Evolutionary conservation across 345 rosid genomes (phyloP), one percentile per base, ranked within the genome.

Genomic region (Sisymbrium irio): DNA sequence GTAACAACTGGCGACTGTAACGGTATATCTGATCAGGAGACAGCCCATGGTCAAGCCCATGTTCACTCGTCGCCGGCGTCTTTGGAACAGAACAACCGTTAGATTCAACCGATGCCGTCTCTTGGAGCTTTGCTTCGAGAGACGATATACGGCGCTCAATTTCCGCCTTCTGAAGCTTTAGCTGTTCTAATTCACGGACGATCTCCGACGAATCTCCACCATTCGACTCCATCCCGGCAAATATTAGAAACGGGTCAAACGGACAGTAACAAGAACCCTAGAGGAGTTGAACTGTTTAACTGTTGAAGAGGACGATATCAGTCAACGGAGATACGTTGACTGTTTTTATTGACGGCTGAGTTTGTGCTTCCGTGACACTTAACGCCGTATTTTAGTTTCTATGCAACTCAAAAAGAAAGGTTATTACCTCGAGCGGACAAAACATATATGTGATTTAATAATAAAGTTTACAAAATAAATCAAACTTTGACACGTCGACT

Each of bases 1-100:
- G 96, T 73, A 95, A 63, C 71, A 92, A 84, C 27, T 95, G 99
- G 67, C 99, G 97, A 75, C 99, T 92, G 78, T 95, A 95, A 68
- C 99, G 86, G 81, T 90, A 82, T 50, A 95, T 82, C 78, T 80
- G 83, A 55, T 92, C 92, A 2, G 96, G 76, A 11, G 89, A 72
- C 6, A 94, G 76, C 0, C 87, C 97, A 10, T 90, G 87, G 9
- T 59, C 67, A 37, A 71, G 61, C 57, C 72, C 76, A 28, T 82
- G 72, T 27, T 64, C 83, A 41, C 53, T 61, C 69, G 60, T 51
- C 67, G 65, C 36, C 54, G 83, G 19, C 40, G 63, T 27, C 37
- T 67, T 19, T 65, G 80, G 82, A 25, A 55, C 71, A 25, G 80
- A 79, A 54, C 15, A 7, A 22, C 75, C 91, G 37, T 76, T 75